Evolutionary conservation across 1,139 yeast species (phyloP).

Genomic region (Taphrina pruni): DNA sequence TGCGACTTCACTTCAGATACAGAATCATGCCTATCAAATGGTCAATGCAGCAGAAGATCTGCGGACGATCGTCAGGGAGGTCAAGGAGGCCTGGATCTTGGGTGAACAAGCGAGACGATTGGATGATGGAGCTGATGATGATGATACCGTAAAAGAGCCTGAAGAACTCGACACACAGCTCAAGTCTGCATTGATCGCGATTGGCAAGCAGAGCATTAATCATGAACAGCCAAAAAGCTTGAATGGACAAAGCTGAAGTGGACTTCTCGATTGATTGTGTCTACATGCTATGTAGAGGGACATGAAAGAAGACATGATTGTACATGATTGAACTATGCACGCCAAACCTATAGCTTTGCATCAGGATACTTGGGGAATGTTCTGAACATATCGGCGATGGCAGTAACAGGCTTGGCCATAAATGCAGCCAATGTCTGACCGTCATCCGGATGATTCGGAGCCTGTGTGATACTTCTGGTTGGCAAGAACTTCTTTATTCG

Average conservation of each 20-base stretch:
- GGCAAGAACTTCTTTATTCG: constrained; percentile 31
- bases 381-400: constrained; percentile 29
- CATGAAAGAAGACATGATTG: background rate
- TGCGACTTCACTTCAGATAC: constrained; percentile 30
- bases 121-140: background rate
- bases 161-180: constrained; percentile 6
- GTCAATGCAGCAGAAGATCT: constrained; percentile 28
- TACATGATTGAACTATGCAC: background rate
- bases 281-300: background rate
- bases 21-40: constrained; percentile 32
- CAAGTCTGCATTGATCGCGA: constrained; percentile 6
- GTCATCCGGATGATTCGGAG: constrained; percentile 30
- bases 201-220: constrained; percentile 1
- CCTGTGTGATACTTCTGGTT: constrained; percentile 23
- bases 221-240: background rate
- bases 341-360: constrained; percentile 3
- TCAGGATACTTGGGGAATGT: constrained; percentile 22
- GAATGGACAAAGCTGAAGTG: background rate
- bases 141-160: background rate
- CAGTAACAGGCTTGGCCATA: constrained; percentile 29
- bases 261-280: background rate
- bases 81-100: constrained; percentile 32
- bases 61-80: constrained; percentile 27
- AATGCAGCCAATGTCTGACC: constrained; percentile 30
- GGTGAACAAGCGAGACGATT: background rate